These are phyloP conservation scores for Aspergillus intermedius DNA, from an alignment of 2,329 filamentous ascomycete genomes.

Conservation along the genomic window DNA sequence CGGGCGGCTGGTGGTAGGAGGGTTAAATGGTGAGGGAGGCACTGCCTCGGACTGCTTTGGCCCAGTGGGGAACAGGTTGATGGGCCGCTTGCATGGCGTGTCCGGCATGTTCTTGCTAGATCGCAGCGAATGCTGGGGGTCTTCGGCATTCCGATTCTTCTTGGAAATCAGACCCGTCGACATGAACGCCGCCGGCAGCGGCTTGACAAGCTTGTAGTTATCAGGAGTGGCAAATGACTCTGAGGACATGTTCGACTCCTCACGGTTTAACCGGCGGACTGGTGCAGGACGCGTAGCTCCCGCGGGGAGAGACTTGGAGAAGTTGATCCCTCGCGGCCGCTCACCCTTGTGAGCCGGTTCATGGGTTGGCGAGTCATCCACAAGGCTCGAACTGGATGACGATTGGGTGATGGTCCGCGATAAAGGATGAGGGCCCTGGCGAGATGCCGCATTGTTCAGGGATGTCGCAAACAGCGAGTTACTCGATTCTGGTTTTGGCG, in stretches of 20 bases:
- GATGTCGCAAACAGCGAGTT: slow-evolving; percentile 33
- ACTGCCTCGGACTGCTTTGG: slow-evolving; percentile 63
- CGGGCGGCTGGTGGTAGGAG: slow-evolving; percentile 52
- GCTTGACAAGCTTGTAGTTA: slow-evolving; percentile 68
- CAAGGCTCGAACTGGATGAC: slow-evolving; percentile 70
- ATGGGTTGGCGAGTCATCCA: slow-evolving; percentile 65
- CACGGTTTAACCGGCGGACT: slow-evolving; percentile 39
- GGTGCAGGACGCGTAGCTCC: slow-evolving; percentile 51
- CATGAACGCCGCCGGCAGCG: slow-evolving; percentile 77
- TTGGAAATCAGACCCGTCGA: slow-evolving; percentile 94
- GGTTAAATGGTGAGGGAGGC: slow-evolving; percentile 75
- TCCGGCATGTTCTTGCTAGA: slow-evolving; percentile 72
- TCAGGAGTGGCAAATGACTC: slow-evolving; percentile 66
- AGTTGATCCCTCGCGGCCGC: slow-evolving; percentile 50
- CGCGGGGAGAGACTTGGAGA: slow-evolving; percentile 70
- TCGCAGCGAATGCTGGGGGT: slow-evolving; percentile 47
- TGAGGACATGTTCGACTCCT: slow-evolving; percentile 43
- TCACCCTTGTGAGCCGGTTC: slow-evolving; percentile 52
- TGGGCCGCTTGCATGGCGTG: slow-evolving; percentile 88
- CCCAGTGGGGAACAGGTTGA: slow-evolving; percentile 61
- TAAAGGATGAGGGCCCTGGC: slow-evolving; percentile 63
- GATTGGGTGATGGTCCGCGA: slow-evolving; percentile 83
- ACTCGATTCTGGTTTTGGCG: slow-evolving; percentile 53
- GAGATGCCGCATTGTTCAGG: slow-evolving; percentile 27
- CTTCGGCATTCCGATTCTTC: slow-evolving; percentile 76